Percentiles rank a stretch among this genome's conserved stretches.
Conservation (phyloP, 2,329 filamentous ascomycete species). For the Penicillium polonicum region DNA sequence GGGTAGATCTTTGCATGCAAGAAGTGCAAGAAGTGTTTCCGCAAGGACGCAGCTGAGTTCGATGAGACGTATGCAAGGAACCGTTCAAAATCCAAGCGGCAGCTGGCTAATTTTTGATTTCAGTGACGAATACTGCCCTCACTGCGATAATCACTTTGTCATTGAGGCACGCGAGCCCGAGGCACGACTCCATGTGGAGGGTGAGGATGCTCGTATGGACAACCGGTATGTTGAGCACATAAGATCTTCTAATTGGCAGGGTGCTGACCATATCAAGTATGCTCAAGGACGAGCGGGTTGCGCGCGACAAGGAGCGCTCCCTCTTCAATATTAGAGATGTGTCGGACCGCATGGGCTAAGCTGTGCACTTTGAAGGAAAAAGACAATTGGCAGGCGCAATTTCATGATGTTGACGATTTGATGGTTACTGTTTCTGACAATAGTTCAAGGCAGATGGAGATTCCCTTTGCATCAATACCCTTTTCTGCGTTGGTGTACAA, state of each 20-base stretch:
- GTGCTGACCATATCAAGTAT: slow-evolving; percentile 54
- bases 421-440: slow-evolving; percentile 15
- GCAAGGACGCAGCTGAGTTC: slow-evolving; percentile 87
- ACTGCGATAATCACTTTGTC: slow-evolving; percentile 98
- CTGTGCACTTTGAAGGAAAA: background rate
- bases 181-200: slow-evolving; percentile 79
- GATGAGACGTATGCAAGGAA: slow-evolving; percentile 65
- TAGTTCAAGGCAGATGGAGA: slow-evolving; percentile 10
- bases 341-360: slow-evolving; percentile 70
- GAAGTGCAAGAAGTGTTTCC: slow-evolving; percentile 97
- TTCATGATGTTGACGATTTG: slow-evolving; percentile 36
- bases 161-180: slow-evolving; percentile 84
- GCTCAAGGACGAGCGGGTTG: slow-evolving; percentile 84
- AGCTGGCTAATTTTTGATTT: slow-evolving; percentile 2
- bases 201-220: slow-evolving; percentile 84
- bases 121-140: slow-evolving; percentile 95
- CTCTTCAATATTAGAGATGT: slow-evolving; percentile 77
- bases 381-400: slow-evolving; percentile 1
- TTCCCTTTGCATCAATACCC: slow-evolving; percentile 20
- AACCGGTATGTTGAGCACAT: slow-evolving; percentile 51
- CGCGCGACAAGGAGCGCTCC: slow-evolving; percentile 57
- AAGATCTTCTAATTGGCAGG: background rate
- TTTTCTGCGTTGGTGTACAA: slow-evolving; percentile 16
- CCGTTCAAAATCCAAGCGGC: background rate
- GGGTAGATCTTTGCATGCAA: slow-evolving; percentile 79